Evolutionary conservation across 345 rosid species (phyloP).

Genomic region (Dipteronia dyeriana): DNA sequence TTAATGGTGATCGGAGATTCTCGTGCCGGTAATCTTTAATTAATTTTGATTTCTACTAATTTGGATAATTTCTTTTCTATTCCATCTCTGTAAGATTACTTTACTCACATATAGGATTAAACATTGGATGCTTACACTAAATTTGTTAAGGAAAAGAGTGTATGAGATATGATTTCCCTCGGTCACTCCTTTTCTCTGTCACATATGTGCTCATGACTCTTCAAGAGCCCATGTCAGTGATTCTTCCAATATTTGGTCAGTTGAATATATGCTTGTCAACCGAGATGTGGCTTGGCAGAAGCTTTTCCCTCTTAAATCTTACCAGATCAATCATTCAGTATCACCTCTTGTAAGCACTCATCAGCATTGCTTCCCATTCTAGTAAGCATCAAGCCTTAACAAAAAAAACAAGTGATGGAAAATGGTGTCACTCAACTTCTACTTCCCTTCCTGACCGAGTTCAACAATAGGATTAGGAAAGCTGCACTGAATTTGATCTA

Average conservation of each 20-base stretch:
- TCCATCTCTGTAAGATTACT: no score
- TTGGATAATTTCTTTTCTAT: no score
- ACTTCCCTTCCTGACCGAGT: no score
- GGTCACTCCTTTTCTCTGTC: slow-evolving; percentile 51
- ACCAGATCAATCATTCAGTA: slow-evolving; percentile 45
- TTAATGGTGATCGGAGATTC: background rate
- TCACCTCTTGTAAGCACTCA: slow-evolving; percentile 63
- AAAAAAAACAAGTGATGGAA: slow-evolving; percentile 33
- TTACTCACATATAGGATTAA: no score
- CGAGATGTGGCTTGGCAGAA: slow-evolving; percentile 48
- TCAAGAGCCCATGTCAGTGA: slow-evolving; percentile 72
- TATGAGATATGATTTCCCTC: no score
- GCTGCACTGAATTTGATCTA: no score
- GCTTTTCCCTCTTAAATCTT: no score
- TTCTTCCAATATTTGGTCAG: slow-evolving; percentile 61
- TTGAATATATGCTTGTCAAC: slow-evolving; percentile 51
- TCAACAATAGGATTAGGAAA: background rate
- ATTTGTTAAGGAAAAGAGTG: no score
- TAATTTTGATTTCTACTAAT: no score
- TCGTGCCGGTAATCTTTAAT: no score
- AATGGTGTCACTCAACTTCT: slow-evolving; percentile 38
- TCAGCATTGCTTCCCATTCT: slow-evolving; percentile 12
- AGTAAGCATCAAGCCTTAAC: slow-evolving; percentile 44
- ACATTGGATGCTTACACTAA: no score
- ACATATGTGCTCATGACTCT: slow-evolving; percentile 81